Evolutionary conservation across 331 rosid genomes (phyloP).

Genomic region (Phaseolus coccineus): DNA sequence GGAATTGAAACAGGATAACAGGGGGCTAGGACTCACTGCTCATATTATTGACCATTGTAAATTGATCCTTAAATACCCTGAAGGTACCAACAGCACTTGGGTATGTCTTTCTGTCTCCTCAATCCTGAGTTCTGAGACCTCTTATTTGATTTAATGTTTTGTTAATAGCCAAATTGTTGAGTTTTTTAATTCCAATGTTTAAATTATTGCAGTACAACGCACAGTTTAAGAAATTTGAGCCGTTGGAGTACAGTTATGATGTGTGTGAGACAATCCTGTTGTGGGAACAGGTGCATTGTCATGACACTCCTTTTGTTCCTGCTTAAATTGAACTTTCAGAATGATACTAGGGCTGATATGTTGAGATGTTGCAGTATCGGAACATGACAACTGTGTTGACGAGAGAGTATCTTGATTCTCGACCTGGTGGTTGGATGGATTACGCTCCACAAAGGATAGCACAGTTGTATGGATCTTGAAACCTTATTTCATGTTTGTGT

Average conservation of each 20-base stretch:
- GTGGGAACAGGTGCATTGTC: constrained; percentile 89
- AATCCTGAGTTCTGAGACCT: neutral
- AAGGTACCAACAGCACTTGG: constrained; percentile 98
- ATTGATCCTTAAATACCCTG: constrained; percentile 76
- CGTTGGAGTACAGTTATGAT: constrained; percentile 80
- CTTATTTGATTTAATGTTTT: neutral
- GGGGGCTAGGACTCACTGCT: constrained; percentile 97
- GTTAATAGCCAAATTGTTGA: constrained; percentile 36
- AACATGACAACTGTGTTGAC: constrained; percentile 97
- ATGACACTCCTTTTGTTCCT: constrained; percentile 21
- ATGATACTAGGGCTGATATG: constrained; percentile 50
- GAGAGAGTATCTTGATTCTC: constrained; percentile 85
- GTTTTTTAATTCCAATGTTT: constrained; percentile 6
- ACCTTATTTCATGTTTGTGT: constrained; percentile 23
- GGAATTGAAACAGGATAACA: constrained; percentile 72
- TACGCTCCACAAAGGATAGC: constrained; percentile 94
- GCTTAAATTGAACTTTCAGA: constrained; percentile 29
- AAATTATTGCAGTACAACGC: constrained; percentile 75
- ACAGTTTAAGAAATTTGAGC: constrained; percentile 87
- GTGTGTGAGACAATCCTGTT: constrained; percentile 83
- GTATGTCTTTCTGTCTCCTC: constrained; percentile 53
- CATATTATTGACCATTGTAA: constrained; percentile 81
- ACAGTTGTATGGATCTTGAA: constrained; percentile 68
- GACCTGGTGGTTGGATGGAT: constrained; percentile 92
- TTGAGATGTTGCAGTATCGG: constrained; percentile 74